Conservation (phyloP, 345 rosid genomes). For the Eucalyptus pauciflora region DNA sequence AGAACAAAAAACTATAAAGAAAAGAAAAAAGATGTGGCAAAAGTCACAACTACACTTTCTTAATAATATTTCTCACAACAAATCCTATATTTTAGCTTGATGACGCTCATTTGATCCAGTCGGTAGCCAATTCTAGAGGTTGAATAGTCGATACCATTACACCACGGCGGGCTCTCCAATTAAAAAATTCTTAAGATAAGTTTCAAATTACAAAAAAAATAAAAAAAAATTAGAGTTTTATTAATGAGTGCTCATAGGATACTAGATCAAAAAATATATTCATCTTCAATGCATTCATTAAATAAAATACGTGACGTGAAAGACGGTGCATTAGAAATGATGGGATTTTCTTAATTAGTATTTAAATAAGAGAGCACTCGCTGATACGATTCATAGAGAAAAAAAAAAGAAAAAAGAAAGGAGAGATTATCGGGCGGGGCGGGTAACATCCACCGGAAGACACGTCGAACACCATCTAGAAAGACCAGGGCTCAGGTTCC, state of each 20-base stretch:
- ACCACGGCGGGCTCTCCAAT: fast-evolving
- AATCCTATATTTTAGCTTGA: background rate
- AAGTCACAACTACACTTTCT: background rate
- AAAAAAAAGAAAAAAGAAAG: no score
- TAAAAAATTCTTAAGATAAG: fast-evolving
- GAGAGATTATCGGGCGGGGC: no score
- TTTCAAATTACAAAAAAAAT: fast-evolving
- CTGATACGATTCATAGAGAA: no score
- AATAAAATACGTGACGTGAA: no score
- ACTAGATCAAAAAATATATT: no score
- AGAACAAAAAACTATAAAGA: background rate
- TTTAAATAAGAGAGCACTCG: no score
- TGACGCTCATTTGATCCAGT: background rate
- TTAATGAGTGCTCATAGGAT: fast-evolving
- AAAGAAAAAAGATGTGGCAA: background rate
- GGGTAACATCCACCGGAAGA: background rate
- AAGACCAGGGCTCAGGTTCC: background rate
- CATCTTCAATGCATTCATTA: no score
- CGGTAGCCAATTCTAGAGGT: background rate
- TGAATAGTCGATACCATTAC: background rate
- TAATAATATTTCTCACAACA: background rate
- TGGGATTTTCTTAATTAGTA: no score
- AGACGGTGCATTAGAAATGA: no score
- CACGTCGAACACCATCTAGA: background rate
- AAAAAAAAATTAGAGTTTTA: fast-evolving